phyloP scores from a whole-genome alignment of 108 stramenopile species.

The Pseudonitzschia multiseries region DNA sequence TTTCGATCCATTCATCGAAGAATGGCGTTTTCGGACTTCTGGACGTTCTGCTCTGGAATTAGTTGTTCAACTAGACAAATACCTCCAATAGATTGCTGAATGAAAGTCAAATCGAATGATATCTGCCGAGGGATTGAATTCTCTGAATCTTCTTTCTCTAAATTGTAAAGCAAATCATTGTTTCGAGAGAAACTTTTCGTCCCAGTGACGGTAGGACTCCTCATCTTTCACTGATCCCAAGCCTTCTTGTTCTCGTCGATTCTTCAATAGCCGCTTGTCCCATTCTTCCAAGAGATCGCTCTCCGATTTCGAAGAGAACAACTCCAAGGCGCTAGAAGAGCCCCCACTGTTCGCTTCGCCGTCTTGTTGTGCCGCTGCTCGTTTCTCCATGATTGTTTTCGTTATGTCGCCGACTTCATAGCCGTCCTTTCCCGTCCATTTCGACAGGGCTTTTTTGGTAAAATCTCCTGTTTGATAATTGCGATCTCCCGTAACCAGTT shows the following conservation, averaged over 20 bases:
- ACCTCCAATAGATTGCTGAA: no score
- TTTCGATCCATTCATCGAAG: no score
- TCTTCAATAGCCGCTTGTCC: constrained; percentile 8
- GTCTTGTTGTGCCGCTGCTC: neutral
- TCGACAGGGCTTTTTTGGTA: constrained; percentile 15
- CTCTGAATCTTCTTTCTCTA: no score
- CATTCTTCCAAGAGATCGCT: constrained; percentile 6
- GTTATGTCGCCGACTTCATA: constrained; percentile 78
- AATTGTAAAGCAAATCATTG: neutral
- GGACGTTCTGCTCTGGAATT: no score
- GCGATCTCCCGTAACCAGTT: constrained; percentile 31
- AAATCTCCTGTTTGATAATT: constrained; percentile 33
- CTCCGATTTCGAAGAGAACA: constrained; percentile 9
- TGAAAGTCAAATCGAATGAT: no score
- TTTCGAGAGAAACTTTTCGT: neutral
- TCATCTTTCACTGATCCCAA: neutral
- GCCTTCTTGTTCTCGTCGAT: constrained; percentile 10
- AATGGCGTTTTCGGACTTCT: no score
- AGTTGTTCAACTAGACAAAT: no score
- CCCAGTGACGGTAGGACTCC: constrained; percentile 3
- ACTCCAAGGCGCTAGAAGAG: neutral
- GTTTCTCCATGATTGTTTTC: constrained; percentile 30
- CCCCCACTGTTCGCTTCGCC: neutral
- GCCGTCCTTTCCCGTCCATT: constrained; percentile 66
- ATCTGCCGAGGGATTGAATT: no score